Evolutionary conservation across 2,329 filamentous ascomycete genomes (phyloP).

Genomic region (Trichophyton verrucosum): DNA sequence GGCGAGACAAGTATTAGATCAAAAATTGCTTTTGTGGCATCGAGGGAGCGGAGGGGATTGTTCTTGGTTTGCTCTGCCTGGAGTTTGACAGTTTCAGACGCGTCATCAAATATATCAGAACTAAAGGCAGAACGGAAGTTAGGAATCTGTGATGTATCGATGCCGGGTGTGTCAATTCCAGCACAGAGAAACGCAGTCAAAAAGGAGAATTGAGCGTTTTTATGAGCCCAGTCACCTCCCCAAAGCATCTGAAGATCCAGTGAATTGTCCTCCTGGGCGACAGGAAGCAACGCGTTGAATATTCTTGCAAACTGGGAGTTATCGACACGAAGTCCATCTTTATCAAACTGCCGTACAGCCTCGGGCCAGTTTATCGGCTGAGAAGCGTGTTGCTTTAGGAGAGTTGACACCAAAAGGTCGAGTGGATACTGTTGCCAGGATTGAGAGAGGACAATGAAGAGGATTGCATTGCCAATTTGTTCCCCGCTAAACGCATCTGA

Average conservation of each 20-base stretch:
- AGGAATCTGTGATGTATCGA: conserved; percentile 77
- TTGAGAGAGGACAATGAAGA: conserved; percentile 54
- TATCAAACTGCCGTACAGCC: conserved; percentile 69
- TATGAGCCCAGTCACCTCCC: conserved; percentile 77
- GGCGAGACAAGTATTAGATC: conserved; percentile 49
- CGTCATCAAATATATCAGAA: conserved; percentile 48
- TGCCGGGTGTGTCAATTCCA: conserved; percentile 26
- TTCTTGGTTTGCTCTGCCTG: conserved; percentile 57
- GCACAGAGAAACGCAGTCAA: conserved; percentile 74
- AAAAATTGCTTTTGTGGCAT: conserved; percentile 60
- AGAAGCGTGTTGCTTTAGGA: conserved; percentile 44
- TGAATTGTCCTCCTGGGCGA: conserved; percentile 49
- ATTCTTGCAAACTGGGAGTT: conserved; percentile 68
- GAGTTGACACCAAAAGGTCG: conserved; percentile 53
- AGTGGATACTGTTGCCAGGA: conserved; percentile 52
- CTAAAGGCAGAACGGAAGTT: conserved; percentile 67
- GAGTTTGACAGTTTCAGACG: conserved; percentile 46
- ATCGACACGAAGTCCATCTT: conserved; percentile 61
- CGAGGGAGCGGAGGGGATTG: conserved; percentile 78
- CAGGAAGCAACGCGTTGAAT: conserved; percentile 63
- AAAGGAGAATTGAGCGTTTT: conserved; percentile 86
- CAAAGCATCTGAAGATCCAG: conserved; percentile 83
- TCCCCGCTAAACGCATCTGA: conserved; percentile 60
- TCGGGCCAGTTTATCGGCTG: conserved; percentile 52
- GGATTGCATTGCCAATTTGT: conserved; percentile 68